Evolutionary conservation across 169 alveolate species (phyloP).

Genomic region (Neospora caninum): DNA sequence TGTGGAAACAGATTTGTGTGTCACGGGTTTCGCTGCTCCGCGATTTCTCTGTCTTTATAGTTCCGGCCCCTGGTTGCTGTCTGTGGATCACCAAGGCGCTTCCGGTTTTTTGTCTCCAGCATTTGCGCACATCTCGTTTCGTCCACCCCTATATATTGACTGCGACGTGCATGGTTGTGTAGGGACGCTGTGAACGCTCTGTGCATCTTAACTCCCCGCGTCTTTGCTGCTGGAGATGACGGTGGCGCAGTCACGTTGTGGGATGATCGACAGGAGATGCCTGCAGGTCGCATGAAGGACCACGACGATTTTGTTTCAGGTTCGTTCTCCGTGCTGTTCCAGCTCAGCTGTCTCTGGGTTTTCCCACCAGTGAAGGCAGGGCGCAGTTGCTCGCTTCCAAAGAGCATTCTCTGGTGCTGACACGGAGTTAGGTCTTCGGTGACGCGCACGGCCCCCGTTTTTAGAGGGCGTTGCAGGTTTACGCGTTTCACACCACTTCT

Average conservation of each 20-base stretch:
- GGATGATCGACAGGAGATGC: constrained; percentile 42
- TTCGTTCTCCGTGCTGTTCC: not conserved
- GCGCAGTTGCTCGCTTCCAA: too few species aligned
- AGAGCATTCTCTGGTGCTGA: too few species aligned
- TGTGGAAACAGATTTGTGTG: not conserved
- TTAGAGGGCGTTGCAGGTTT: too few species aligned
- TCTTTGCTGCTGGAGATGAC: constrained; percentile 54
- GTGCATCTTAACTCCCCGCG: not conserved
- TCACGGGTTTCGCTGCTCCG: not conserved
- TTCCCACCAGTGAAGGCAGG: too few species aligned
- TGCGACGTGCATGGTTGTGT: not conserved
- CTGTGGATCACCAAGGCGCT: not conserved
- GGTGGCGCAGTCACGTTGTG: constrained; percentile 38
- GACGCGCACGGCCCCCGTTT: too few species aligned
- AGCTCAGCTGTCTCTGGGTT: too few species aligned
- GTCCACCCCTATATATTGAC: not conserved
- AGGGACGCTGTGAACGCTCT: constrained; percentile 33
- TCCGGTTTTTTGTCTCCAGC: too few species aligned
- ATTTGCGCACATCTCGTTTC: too few species aligned
- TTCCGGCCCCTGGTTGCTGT: not conserved
- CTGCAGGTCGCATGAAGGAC: not conserved
- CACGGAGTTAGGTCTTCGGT: too few species aligned
- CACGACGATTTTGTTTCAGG: constrained; percentile 18
- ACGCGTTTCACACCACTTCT: too few species aligned
- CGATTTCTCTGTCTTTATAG: too few species aligned